Percentiles rank a stretch among this genome's conserved stretches.
Evolutionary conservation across 495 filamentous ascomycete genomes (phyloP).

Genomic region (Sordaria brevicollis): DNA sequence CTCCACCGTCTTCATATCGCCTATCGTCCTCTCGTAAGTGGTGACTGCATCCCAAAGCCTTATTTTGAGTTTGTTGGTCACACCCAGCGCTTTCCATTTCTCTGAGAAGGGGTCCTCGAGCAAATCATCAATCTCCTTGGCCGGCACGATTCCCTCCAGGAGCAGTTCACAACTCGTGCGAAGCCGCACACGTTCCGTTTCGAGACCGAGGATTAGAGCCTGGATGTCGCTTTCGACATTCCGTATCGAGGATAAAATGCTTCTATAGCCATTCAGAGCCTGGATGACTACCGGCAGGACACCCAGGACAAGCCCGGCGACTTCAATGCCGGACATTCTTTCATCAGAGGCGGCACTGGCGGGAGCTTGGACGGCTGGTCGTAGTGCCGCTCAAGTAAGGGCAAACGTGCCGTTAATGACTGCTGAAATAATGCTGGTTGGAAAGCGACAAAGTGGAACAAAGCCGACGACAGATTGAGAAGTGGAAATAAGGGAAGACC

Average conservation of each 20-base stretch:
- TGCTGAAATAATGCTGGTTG: too few species aligned
- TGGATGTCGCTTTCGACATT: slow-evolving; percentile 10
- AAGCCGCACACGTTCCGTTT: slow-evolving; percentile 4
- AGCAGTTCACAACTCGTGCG: slow-evolving; percentile 3
- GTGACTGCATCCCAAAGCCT: neutral
- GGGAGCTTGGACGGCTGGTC: too few species aligned
- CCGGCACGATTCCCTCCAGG: slow-evolving; percentile 2
- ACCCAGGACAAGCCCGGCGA: slow-evolving; percentile 25
- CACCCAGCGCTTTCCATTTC: slow-evolving; percentile 2
- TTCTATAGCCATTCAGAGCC: slow-evolving; percentile 22
- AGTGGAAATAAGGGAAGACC: too few species aligned
- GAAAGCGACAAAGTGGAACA: too few species aligned
- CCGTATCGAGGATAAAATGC: slow-evolving; percentile 17
- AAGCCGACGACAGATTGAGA: too few species aligned
- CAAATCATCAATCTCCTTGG: neutral
- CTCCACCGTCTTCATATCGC: neutral
- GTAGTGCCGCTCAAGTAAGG: neutral
- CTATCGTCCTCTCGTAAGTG: neutral
- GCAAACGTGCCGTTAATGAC: too few species aligned
- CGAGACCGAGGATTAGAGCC: neutral
- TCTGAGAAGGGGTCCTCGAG: slow-evolving; percentile 1
- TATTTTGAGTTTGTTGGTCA: neutral
- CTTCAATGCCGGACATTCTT: slow-evolving; percentile 21
- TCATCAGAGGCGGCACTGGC: neutral
- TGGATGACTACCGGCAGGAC: slow-evolving; percentile 25